phyloP scores from a whole-genome alignment of 176 grass and related monocot species.

The Areca catechu region DNA sequence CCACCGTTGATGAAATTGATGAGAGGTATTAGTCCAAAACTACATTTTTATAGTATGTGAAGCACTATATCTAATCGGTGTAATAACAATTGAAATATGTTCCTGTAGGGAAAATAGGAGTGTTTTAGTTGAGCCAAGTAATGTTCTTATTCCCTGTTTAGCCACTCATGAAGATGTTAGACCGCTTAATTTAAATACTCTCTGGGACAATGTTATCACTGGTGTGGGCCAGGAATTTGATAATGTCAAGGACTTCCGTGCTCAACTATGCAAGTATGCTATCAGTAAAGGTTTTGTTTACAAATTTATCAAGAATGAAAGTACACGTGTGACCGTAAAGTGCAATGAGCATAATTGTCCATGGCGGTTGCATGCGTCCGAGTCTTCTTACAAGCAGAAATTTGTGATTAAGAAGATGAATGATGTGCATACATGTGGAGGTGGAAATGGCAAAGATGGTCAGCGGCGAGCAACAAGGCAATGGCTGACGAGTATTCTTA shows the following conservation, averaged over 20 bases:
- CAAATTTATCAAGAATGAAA: slow-evolving; percentile 92
- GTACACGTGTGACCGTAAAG: slow-evolving; percentile 70
- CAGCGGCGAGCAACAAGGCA: slow-evolving; percentile 78
- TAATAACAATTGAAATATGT: slow-evolving; percentile 13
- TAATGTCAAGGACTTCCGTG: slow-evolving; percentile 94
- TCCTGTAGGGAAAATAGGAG: slow-evolving; percentile 33
- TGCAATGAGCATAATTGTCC: slow-evolving; percentile 66
- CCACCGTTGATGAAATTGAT: slow-evolving; percentile 27
- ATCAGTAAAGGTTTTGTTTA: slow-evolving; percentile 90
- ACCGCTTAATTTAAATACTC: not conserved
- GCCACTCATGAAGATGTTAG: slow-evolving; percentile 19
- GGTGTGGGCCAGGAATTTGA: slow-evolving; percentile 98
- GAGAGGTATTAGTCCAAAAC: slow-evolving; percentile 42
- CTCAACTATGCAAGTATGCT: slow-evolving; percentile 86
- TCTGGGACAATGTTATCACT: slow-evolving; percentile 66
- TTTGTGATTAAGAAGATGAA: slow-evolving; percentile 97
- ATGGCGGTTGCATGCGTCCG: slow-evolving; percentile 89
- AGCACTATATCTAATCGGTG: not conserved
- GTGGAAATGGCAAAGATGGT: slow-evolving; percentile 60
- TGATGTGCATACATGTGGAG: slow-evolving; percentile 81
- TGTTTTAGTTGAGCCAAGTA: slow-evolving; percentile 24
- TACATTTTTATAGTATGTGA: slow-evolving; percentile 10
- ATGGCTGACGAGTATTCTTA: slow-evolving; percentile 87
- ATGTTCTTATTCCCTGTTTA: slow-evolving; percentile 15
- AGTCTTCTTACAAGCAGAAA: slow-evolving; percentile 83